Conservation (phyloP, 2,329 filamentous ascomycete genomes). For the Pleurostoma richardsiae region DNA sequence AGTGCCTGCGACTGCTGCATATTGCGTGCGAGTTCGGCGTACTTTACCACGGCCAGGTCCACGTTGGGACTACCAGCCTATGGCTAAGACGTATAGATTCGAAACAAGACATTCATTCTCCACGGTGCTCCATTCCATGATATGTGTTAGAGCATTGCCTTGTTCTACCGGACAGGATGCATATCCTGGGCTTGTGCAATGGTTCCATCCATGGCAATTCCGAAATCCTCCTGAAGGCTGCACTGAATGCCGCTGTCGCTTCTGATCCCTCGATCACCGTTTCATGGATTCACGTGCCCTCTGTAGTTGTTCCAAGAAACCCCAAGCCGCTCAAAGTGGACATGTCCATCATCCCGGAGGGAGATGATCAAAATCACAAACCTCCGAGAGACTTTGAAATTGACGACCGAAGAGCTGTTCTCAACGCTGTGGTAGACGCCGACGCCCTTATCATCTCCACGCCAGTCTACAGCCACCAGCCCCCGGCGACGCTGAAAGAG, state of each 20-base stretch:
- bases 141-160: too few species aligned
- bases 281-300: background rate
- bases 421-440: background rate
- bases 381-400: background rate
- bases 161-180: background rate
- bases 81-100: too few species aligned
- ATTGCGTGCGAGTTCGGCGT: too few species aligned
- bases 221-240: background rate
- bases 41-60: too few species aligned
- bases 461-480: slow-evolving; percentile 2
- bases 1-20: too few species aligned
- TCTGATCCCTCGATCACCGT: background rate
- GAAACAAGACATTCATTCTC: too few species aligned
- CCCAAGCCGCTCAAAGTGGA: background rate
- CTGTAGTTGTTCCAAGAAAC: background rate
- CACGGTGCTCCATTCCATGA: too few species aligned
- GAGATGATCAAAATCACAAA: background rate
- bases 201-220: background rate
- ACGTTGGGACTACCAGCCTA: too few species aligned
- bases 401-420: background rate
- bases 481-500: background rate
- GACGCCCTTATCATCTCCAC: slow-evolving; percentile 1
- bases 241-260: background rate
- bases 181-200: background rate
- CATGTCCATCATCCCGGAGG: background rate